phyloP scores from a whole-genome alignment of 768 basidiomycete genomes.

The Leccinum broughii region DNA sequence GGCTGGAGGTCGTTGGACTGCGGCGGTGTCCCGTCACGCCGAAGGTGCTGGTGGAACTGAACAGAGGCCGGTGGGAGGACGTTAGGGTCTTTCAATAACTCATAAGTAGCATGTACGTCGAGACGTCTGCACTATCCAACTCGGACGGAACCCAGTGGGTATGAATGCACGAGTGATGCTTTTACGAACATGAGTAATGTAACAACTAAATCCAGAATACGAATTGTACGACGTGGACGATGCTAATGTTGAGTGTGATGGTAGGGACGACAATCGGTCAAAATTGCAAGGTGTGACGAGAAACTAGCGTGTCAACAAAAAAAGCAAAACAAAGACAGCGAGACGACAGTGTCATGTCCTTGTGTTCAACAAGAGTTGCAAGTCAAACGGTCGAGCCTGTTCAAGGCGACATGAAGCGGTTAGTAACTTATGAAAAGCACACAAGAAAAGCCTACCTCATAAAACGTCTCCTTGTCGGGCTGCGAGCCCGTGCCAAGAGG shows the following conservation, averaged over 20 bases:
- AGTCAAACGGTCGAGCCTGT: slow-evolving; percentile 54
- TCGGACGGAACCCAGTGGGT: not conserved
- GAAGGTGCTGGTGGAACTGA: slow-evolving; percentile 47
- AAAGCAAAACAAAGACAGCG: not conserved
- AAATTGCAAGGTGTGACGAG: not conserved
- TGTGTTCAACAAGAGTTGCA: slow-evolving; percentile 51
- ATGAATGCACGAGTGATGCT: not conserved
- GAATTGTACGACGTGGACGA: slow-evolving; percentile 14
- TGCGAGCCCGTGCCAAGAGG: slow-evolving; percentile 38
- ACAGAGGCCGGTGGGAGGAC: slow-evolving; percentile 67
- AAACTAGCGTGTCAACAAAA: not conserved
- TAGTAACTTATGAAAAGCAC: not conserved
- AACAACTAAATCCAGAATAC: slow-evolving; percentile 18
- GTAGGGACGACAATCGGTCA: not conserved
- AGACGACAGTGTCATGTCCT: slow-evolving; percentile 38
- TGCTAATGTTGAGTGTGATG: slow-evolving; percentile 14
- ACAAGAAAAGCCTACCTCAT: slow-evolving; percentile 35
- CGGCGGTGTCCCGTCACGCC: slow-evolving; percentile 50
- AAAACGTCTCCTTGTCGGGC: slow-evolving; percentile 36
- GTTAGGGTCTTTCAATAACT: slow-evolving; percentile 47
- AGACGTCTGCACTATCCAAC: not conserved
- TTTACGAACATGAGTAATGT: slow-evolving; percentile 33
- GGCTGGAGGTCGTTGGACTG: slow-evolving; percentile 53
- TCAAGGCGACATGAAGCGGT: not conserved
- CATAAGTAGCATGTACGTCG: not conserved